Evolutionary conservation across 2,329 filamentous ascomycete species (phyloP).

Genomic region (Proliferodiscus dingleyae): DNA sequence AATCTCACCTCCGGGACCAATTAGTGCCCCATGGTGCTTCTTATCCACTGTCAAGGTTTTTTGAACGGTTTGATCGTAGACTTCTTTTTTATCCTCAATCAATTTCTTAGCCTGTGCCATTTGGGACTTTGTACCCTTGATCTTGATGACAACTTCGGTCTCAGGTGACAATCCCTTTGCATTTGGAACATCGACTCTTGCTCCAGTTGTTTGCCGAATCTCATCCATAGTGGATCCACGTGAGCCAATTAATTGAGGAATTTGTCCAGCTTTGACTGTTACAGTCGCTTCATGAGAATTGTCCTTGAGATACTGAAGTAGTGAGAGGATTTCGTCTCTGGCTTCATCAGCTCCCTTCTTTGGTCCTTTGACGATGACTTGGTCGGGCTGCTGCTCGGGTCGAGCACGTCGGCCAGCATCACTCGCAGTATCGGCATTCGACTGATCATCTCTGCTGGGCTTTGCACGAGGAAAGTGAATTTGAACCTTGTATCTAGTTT

Average conservation of each 20-base stretch:
- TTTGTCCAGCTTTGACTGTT: conserved; percentile 82
- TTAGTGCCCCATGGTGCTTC: conserved; percentile 86
- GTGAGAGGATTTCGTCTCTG: conserved; percentile 81
- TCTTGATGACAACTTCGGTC: conserved; percentile 74
- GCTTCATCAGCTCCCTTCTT: conserved; percentile 90
- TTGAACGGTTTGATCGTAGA: conserved; percentile 86
- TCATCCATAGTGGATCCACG: conserved; percentile 88
- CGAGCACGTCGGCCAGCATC: conserved; percentile 57
- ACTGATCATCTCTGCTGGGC: conserved; percentile 62
- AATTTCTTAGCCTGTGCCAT: conserved; percentile 90
- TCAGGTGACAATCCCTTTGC: conserved; percentile 63
- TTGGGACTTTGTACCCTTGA: conserved; percentile 88
- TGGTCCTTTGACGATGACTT: conserved; percentile 86
- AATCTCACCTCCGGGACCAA: conserved; percentile 77
- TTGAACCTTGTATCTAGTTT: conserved; percentile 87
- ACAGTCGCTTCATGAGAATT: conserved; percentile 77
- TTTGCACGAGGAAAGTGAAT: conserved; percentile 87
- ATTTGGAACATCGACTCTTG: conserved; percentile 86
- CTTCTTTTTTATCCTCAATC: conserved; percentile 76
- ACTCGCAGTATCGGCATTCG: conserved; percentile 62
- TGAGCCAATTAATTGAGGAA: conserved; percentile 90
- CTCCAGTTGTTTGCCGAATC: conserved; percentile 76
- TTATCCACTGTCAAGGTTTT: conserved; percentile 86
- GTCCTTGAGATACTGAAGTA: conserved; percentile 86
- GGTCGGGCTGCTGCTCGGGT: conserved; percentile 74